Base-by-base conservation (phyloP, 2,329 filamentous ascomycete genomes). In the Calonectria fujianensis region DNA sequence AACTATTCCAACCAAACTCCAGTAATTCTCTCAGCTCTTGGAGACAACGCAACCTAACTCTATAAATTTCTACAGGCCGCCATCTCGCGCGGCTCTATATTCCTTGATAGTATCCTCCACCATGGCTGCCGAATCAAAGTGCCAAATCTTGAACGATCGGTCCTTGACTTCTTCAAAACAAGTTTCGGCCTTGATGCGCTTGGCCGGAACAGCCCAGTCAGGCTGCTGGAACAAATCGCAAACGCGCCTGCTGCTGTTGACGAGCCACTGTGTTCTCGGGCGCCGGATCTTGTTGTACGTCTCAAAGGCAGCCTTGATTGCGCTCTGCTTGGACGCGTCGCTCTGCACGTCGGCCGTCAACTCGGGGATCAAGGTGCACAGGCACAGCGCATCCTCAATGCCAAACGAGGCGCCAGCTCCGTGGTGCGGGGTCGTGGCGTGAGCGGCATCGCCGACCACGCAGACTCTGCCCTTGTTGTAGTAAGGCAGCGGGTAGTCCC, bases 401-500 rank as follows among this genome's bases (percentile, higher is more conserved):
- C 54, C 54, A n/a, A 61, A 39, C 2, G 54, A 61, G 13, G 54
- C 54, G 14, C 54, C 54, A 2, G 54, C 54, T 5, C 54, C 54
- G 32, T 61, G 54, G 20, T 61, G 54, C 11, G 54, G 54, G 16
- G 32, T 61, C 27, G 54, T 39, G 24, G 32, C 54, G 31, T 61
- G 54, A 4, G 54, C 54, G 10, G 54, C 54, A 61, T 61, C 54
- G 3, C 54, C 54, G 5, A 35, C 54, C 10, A 61, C 24, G 14
- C 54, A 61, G 20, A 61, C 20, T 16, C 54, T 11, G 7, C 54
- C 54, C 37, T 61, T 61, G 13, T 61, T 61, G n/a, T 61, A 61
- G 2, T 27, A 39, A 3, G 54, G 54, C 20, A 39, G 20, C 6
- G 54, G 54, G n/a, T 61, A 61, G 37, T 61, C 54, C n/a, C 37